Evolutionary conservation across 2,329 filamentous ascomycete genomes (phyloP).

Genomic region (Parascedosporium putredinis): DNA sequence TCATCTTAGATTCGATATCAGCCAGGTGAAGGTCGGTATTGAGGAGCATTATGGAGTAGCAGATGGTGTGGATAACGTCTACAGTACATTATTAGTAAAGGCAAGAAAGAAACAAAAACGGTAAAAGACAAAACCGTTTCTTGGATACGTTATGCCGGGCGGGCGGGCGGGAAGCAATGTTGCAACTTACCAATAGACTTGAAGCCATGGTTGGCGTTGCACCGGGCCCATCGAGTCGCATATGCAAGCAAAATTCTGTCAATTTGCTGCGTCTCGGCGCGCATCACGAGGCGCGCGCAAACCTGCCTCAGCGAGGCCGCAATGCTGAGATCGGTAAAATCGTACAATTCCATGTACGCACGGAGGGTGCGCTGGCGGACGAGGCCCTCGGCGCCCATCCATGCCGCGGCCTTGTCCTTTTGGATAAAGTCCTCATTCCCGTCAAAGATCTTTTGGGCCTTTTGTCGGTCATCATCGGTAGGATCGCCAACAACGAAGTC

Average conservation of each 20-base stretch:
- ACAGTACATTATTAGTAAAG: constrained; percentile 19
- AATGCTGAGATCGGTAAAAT: constrained; percentile 74
- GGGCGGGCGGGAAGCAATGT: no score
- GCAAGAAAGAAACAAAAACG: neutral
- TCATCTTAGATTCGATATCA: constrained; percentile 96
- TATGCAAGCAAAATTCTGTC: constrained; percentile 89
- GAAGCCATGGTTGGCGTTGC: constrained; percentile 88
- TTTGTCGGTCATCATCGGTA: constrained; percentile 60
- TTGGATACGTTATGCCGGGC: no score
- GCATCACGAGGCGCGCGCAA: constrained; percentile 71
- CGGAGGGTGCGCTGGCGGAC: constrained; percentile 46
- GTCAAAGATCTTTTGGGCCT: constrained; percentile 74
- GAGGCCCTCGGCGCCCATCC: constrained; percentile 69
- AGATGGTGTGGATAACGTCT: constrained; percentile 96
- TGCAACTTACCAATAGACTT: constrained; percentile 62
- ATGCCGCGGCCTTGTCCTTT: constrained; percentile 72
- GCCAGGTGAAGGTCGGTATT: constrained; percentile 95
- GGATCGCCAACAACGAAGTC: constrained; percentile 48
- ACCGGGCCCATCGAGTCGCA: constrained; percentile 82
- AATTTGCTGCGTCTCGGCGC: constrained; percentile 92
- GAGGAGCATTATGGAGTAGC: constrained; percentile 87
- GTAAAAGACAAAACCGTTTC: neutral
- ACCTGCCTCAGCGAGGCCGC: constrained; percentile 68
- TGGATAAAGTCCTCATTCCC: constrained; percentile 72
- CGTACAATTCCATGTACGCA: constrained; percentile 88